Evolutionary conservation across 352 stramenopile species (phyloP).

Genomic region (Albugo candida): DNA sequence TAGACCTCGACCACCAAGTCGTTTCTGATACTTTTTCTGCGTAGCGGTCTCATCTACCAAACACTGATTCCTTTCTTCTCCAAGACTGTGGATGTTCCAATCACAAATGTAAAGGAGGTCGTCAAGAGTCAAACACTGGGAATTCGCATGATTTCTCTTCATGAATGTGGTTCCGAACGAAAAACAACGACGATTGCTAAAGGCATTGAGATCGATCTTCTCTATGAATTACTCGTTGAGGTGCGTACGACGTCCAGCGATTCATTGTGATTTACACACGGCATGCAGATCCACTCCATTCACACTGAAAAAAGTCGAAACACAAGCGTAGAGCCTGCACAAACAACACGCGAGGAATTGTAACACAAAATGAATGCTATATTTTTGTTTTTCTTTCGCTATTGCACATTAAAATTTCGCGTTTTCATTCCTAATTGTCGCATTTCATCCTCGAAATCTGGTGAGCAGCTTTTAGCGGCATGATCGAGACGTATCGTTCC

Average conservation of each 20-base stretch:
- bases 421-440: no score
- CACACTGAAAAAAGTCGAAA: background rate
- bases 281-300: slow-evolving; percentile 13
- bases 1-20: background rate
- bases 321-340: no score
- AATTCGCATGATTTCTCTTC: slow-evolving; percentile 28
- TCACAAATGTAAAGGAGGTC: slow-evolving; percentile 33
- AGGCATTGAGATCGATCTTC: slow-evolving; percentile 51
- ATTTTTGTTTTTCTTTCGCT: no score
- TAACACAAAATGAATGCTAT: no score
- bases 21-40: background rate
- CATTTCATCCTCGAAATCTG: no score
- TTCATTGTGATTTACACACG: no score
- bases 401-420: no score
- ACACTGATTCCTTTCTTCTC: slow-evolving; percentile 60
- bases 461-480: no score
- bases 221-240: slow-evolving; percentile 49
- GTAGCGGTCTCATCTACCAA: slow-evolving; percentile 42
- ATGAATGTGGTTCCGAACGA: slow-evolving; percentile 21
- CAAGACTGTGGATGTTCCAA: slow-evolving; percentile 36
- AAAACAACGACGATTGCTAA: slow-evolving; percentile 54
- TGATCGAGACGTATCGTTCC: no score
- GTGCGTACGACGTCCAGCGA: no score
- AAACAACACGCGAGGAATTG: no score
- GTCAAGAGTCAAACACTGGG: slow-evolving; percentile 34